A percentile compares a stretch with the other conserved stretches of the same genome.
Conservation (phyloP, 1,284 basidiomycete genomes). For the Melampsora larici-populina region DNA sequence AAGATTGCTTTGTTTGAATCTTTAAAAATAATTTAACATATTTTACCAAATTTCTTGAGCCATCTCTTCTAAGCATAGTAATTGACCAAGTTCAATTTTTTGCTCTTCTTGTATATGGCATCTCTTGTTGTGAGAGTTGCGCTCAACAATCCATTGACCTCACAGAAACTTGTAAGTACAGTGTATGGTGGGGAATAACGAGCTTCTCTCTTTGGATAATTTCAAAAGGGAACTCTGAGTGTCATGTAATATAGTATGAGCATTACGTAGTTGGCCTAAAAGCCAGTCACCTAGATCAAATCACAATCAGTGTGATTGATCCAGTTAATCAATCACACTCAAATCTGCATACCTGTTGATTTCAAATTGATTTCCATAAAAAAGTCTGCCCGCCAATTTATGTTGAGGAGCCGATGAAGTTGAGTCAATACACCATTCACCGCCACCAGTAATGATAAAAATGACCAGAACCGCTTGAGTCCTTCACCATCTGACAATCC, state of each 20-base stretch:
- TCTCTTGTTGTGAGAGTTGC: not conserved
- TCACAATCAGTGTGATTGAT: not conserved
- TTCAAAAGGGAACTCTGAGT: not conserved
- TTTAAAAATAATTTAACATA: too few species aligned
- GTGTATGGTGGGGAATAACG: not conserved
- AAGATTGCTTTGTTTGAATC: too few species aligned
- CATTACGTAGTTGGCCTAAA: not conserved
- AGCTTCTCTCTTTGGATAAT: not conserved
- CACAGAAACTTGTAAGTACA: not conserved
- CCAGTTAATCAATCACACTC: not conserved
- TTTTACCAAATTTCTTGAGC: not conserved
- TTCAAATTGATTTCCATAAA: not conserved
- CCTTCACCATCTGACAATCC: too few species aligned
- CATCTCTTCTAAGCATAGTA: too few species aligned
- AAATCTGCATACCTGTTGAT: not conserved
- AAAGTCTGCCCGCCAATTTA: not conserved
- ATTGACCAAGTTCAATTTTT: not conserved
- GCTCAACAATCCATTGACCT: constrained; percentile 1
- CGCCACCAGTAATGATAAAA: not conserved
- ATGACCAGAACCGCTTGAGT: constrained; percentile 9
- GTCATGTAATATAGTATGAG: not conserved
- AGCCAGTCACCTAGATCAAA: not conserved
- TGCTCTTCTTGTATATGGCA: not conserved
- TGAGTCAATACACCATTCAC: not conserved
- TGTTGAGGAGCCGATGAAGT: not conserved